Conservation (phyloP, 352 stramenopile species). For the Globisporangium sylvaticum region DNA sequence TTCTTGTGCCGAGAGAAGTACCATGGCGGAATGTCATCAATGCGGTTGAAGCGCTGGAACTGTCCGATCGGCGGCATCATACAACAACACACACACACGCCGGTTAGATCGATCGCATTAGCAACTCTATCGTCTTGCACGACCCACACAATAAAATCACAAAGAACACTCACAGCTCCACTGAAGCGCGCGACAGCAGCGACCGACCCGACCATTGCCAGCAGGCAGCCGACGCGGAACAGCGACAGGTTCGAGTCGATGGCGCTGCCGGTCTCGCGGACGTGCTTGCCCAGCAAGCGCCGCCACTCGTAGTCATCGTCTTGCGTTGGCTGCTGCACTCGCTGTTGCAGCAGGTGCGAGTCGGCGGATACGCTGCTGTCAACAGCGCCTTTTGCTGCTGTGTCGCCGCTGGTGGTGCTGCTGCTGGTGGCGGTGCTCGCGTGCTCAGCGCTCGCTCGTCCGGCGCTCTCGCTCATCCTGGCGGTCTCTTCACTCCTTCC, state of each 20-base stretch:
- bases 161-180: constrained; percentile 34
- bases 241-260: constrained; percentile 69
- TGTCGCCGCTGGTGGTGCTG: background rate
- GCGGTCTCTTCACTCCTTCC: background rate
- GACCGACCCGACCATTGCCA: constrained; percentile 41
- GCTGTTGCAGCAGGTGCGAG: background rate
- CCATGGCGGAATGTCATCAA: constrained; percentile 61
- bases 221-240: constrained; percentile 50
- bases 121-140: background rate
- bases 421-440: background rate
- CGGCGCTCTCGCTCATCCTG: background rate
- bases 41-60: constrained; percentile 43
- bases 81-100: background rate
- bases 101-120: background rate
- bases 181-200: constrained; percentile 47
- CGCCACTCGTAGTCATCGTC: constrained; percentile 13
- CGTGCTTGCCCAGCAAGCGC: constrained; percentile 27
- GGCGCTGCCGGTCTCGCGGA: constrained; percentile 36
- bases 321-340: background rate
- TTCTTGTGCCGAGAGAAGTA: constrained; percentile 67
- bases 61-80: constrained; percentile 2
- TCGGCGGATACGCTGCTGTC: constrained; percentile 8
- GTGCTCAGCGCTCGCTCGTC: background rate
- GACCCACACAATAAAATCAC: background rate
- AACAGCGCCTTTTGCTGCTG: background rate